Evolutionary conservation across 2,329 filamentous ascomycete genomes (phyloP).

Genomic region (Apiospora koreana): DNA sequence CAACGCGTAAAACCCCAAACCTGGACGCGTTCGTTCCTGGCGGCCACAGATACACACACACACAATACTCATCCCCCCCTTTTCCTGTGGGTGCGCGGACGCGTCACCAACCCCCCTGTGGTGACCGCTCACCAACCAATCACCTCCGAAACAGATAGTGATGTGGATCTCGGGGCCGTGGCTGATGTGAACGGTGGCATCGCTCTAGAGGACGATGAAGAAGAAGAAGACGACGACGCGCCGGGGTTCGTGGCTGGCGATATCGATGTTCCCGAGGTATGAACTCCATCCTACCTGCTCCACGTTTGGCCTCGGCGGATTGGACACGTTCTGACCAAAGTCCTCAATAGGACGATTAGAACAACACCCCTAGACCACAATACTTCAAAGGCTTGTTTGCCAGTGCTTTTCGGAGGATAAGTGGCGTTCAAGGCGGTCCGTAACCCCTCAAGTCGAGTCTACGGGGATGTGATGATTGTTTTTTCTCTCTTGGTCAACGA

Average conservation of each 20-base stretch:
- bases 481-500: not conserved
- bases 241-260: constrained; percentile 4
- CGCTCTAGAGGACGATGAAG: constrained; percentile 20
- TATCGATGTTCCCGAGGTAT: constrained; percentile 24
- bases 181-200: constrained; percentile 25
- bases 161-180: constrained; percentile 20
- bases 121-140: constrained; percentile 14
- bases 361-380: constrained; percentile 19
- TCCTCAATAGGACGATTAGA: constrained; percentile 33
- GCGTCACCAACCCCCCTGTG: constrained; percentile 6
- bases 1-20: not conserved
- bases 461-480: not conserved
- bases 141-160: constrained; percentile 10
- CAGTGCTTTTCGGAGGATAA: constrained; percentile 27
- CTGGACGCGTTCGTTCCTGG: constrained; percentile 1
- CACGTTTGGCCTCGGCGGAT: constrained; percentile 3
- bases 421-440: constrained; percentile 19
- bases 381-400: constrained; percentile 25
- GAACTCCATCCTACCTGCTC: not conserved
- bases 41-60: not conserved
- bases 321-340: constrained; percentile 26
- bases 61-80: not conserved
- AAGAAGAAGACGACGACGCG: constrained; percentile 17
- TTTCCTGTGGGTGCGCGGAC: not conserved
- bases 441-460: not conserved